These are phyloP conservation scores for Guadua angustifolia DNA, from an alignment of 176 grass and related monocot species.

Conservation along the genomic window DNA sequence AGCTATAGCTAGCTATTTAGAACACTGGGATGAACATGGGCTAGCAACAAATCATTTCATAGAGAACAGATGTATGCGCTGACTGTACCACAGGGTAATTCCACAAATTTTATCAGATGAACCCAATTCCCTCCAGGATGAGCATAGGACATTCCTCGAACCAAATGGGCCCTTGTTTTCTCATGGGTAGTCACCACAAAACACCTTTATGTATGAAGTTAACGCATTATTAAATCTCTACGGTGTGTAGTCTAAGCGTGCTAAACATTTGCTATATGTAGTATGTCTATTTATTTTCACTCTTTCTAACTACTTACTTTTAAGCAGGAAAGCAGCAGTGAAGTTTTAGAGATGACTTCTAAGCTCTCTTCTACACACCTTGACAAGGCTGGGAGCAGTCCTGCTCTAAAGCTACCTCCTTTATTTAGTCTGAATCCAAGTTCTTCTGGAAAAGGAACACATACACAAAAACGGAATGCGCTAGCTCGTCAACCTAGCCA, in stretches of 20 bases:
- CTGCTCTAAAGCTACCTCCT: conserved; percentile 79
- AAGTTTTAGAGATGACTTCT: conserved; percentile 65
- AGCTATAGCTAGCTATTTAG: no score
- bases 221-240: conserved; percentile 18
- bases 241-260: background rate
- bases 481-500: conserved; percentile 56
- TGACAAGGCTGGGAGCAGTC: conserved; percentile 64
- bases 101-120: background rate
- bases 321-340: conserved; percentile 67
- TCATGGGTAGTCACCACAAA: conserved; percentile 4
- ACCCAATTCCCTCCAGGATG: background rate
- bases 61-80: background rate
- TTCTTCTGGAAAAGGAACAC: conserved; percentile 74
- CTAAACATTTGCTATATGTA: conserved; percentile 21
- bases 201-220: conserved; percentile 1
- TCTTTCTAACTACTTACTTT: conserved; percentile 44
- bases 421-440: conserved; percentile 90
- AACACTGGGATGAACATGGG: background rate
- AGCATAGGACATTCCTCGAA: conserved; percentile 14
- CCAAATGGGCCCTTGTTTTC: conserved; percentile 13
- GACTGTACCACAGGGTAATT: background rate
- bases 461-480: conserved; percentile 55
- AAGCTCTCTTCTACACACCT: conserved; percentile 72
- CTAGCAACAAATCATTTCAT: background rate
- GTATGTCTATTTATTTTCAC: conserved; percentile 25